Percentiles rank a stretch among this genome's conserved stretches.
phyloP scores from a whole-genome alignment of 169 alveolate genomes.

The Toxoplasma gondii region DNA sequence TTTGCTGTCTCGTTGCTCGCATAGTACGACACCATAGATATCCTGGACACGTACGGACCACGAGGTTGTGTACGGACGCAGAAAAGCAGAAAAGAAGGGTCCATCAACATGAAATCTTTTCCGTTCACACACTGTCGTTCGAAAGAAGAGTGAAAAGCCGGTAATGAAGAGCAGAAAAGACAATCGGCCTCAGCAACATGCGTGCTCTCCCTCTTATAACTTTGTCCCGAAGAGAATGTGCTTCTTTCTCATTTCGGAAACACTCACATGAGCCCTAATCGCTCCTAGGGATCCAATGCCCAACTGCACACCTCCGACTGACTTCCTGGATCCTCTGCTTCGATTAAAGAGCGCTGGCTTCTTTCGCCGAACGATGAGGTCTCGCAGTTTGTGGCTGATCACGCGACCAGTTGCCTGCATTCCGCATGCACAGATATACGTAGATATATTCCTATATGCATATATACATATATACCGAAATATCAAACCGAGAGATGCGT shows the following conservation, averaged over 20 bases:
- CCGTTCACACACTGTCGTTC: too few relatives aligned
- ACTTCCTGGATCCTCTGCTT: neutral
- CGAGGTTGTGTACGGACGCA: too few relatives aligned
- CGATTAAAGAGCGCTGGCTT: neutral
- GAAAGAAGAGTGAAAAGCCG: too few relatives aligned
- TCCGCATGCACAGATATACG: neutral
- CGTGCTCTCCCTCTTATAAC: neutral
- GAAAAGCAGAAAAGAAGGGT: too few relatives aligned
- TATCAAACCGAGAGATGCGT: neutral
- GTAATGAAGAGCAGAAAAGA: too few relatives aligned
- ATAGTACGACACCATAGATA: too few relatives aligned
- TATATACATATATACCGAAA: neutral
- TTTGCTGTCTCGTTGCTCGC: too few relatives aligned
- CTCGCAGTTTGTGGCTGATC: conserved; percentile 40
- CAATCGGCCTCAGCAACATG: too few relatives aligned
- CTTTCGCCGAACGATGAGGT: neutral
- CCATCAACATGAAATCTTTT: too few relatives aligned
- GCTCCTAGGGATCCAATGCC: neutral
- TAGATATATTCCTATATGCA: neutral
- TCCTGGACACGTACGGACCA: too few relatives aligned
- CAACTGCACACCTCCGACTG: neutral
- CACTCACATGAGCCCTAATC: neutral
- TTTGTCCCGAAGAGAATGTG: conserved; percentile 22
- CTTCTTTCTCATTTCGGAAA: conserved; percentile 15
- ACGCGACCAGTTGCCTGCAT: conserved; percentile 41